Evolutionary conservation across 1,139 yeast genomes (phyloP), one percentile per base, ranked within the genome.

Genomic region (Taphrina flavorubra): DNA sequence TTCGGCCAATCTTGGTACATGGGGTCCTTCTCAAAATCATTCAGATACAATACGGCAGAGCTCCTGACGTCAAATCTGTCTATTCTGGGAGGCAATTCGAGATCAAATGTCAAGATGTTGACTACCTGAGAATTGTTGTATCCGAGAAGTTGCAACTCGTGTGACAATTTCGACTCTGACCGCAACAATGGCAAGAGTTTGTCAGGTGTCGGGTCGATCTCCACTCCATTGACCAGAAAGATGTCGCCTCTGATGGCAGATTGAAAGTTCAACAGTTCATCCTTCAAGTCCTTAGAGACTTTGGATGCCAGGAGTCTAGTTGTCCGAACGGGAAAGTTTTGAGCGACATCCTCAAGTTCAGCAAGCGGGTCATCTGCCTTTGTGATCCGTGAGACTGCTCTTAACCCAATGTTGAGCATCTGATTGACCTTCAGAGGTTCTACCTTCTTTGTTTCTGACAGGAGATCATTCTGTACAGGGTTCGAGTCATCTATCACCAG

Each of bases 1-100:
- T 77, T 71, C 0, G 85, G 75, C 75, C 85, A 84, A 3, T 79
- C 76, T 1, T 77, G 74, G 76, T 90, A 92, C 51, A 79, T 80
- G 0, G 76, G 75, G 74, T 92, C 97, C 0, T 73, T 75, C 73
- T 87, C 96, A 13, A 94, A 78, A 77, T 94, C 88, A 74, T 92
- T 95, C 73, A 92, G 82, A 80, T 87, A 92, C 0, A 89, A 81
- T 51, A 82, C 82, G 1, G 56, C 53, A 7, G 55, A 51, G 44
- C 83, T 76, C 70, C 82, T 80, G 40, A 82, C 75, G 72, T 87
- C 88, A 70, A 75, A 79, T 31, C 81, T 72, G 8, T 53, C 55
- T 5, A 18, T 51, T 14, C 81, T 75, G 60, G 61, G 72, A 7
- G 59, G 61, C 31, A 72, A 70, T 42, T 64, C 66, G 65, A 69